These are phyloP conservation scores for Aureobasidium sp. DNA, from an alignment of 2,329 filamentous ascomycete genomes.

Conservation along the genomic window DNA sequence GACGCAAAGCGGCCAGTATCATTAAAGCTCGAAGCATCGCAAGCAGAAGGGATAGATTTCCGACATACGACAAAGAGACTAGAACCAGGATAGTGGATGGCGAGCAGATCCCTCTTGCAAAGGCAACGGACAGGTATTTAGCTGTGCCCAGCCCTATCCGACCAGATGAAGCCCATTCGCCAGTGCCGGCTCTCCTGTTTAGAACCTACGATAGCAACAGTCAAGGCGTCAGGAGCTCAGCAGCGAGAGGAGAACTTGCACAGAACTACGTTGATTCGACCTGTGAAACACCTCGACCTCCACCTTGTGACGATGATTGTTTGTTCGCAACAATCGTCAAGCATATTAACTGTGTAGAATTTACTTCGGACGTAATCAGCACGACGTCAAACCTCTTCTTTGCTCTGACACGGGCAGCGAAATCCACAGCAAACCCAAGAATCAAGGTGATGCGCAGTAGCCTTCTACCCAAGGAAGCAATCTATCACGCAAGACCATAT, in stretches of 20 bases:
- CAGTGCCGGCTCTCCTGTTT: neutral
- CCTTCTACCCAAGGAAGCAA: neutral
- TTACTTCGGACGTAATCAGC: neutral
- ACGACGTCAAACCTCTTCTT: conserved; percentile 2
- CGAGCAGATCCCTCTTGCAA: neutral
- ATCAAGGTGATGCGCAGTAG: neutral
- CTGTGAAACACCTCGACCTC: neutral
- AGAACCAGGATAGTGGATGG: neutral
- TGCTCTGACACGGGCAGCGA: neutral
- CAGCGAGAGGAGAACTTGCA: neutral
- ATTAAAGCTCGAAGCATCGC: too few relatives aligned
- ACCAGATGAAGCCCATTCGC: neutral
- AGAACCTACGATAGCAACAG: neutral
- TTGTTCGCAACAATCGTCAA: neutral
- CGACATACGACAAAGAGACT: too few relatives aligned
- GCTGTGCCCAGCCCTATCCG: neutral
- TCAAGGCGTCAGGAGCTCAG: neutral
- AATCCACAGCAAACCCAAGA: neutral
- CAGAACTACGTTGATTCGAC: neutral
- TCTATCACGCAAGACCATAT: neutral
- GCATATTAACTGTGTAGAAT: neutral
- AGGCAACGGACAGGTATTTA: neutral
- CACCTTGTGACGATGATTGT: neutral
- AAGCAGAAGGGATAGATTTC: too few relatives aligned
- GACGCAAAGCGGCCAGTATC: too few relatives aligned